These are phyloP conservation scores for Cyclotella atomus DNA, from an alignment of 108 stramenopile genomes.

Conservation along the genomic window DNA sequence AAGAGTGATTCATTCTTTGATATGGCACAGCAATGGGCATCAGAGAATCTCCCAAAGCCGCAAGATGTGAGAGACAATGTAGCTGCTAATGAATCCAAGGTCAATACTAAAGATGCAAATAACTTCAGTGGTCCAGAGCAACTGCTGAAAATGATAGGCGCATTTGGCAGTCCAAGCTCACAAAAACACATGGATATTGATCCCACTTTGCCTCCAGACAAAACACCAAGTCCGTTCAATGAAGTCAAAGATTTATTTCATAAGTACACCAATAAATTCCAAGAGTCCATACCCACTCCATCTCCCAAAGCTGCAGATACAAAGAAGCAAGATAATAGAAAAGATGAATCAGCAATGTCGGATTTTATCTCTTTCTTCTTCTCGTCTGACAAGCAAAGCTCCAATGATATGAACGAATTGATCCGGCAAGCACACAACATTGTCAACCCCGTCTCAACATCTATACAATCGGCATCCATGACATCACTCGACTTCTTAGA, in stretches of 20 bases:
- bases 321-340: neutral
- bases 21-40: slow-evolving; percentile 45
- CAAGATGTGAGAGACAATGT: neutral
- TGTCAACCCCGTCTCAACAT: slow-evolving; percentile 10
- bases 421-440: slow-evolving; percentile 45
- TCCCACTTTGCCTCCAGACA: slow-evolving; percentile 4
- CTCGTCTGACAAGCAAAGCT: slow-evolving; percentile 17
- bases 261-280: neutral
- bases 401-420: slow-evolving; percentile 27
- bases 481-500: slow-evolving; percentile 24
- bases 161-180: neutral
- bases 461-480: neutral
- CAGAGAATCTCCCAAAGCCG: slow-evolving; percentile 12
- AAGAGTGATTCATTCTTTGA: slow-evolving; percentile 34
- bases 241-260: slow-evolving; percentile 16
- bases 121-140: slow-evolving; percentile 12
- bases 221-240: neutral
- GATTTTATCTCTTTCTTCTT: slow-evolving; percentile 32
- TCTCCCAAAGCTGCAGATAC: neutral
- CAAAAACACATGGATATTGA: neutral
- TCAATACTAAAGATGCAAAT: neutral
- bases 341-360: slow-evolving; percentile 6
- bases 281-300: neutral
- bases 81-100: neutral
- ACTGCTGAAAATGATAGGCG: slow-evolving; percentile 10